Evolutionary conservation across 495 filamentous ascomycete genomes (phyloP).

Genomic region (Penicillium herquei): DNA sequence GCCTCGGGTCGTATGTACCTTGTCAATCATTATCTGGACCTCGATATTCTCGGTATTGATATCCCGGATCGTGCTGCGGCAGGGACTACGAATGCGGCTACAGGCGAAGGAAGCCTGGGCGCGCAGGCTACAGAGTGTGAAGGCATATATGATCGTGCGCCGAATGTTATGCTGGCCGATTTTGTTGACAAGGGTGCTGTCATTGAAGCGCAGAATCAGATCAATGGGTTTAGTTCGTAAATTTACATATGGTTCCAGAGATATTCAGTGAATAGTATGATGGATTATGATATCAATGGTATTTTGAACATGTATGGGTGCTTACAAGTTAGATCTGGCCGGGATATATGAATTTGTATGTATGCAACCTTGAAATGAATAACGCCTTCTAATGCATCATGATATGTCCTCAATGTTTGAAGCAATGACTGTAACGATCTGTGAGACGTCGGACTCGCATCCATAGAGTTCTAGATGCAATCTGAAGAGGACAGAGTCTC

Average conservation of each 20-base stretch:
- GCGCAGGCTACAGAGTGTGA: constrained; percentile 53
- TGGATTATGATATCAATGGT: neutral
- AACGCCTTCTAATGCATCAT: too few relatives aligned
- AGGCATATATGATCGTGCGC: constrained; percentile 51
- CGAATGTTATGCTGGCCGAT: constrained; percentile 64
- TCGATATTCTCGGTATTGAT: constrained; percentile 44
- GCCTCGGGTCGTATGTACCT: constrained; percentile 54
- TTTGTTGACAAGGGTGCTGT: constrained; percentile 63
- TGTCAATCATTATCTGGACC: constrained; percentile 49
- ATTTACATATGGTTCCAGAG: neutral
- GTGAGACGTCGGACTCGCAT: too few relatives aligned
- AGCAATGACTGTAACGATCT: too few relatives aligned
- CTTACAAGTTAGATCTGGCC: too few relatives aligned
- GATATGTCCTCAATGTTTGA: too few relatives aligned
- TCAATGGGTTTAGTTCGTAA: constrained; percentile 54
- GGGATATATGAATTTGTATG: too few relatives aligned
- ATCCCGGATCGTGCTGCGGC: constrained; percentile 57
- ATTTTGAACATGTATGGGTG: too few relatives aligned
- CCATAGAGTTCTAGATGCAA: neutral
- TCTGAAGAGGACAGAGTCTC: neutral
- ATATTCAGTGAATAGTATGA: neutral
- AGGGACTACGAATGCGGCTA: constrained; percentile 54
- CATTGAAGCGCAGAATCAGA: constrained; percentile 52
- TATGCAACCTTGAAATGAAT: too few relatives aligned
- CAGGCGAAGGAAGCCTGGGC: constrained; percentile 55